A percentile compares a stretch with the other conserved stretches of the same genome.
Conservation (phyloP, 345 rosid genomes). For the Ricinus communis region DNA sequence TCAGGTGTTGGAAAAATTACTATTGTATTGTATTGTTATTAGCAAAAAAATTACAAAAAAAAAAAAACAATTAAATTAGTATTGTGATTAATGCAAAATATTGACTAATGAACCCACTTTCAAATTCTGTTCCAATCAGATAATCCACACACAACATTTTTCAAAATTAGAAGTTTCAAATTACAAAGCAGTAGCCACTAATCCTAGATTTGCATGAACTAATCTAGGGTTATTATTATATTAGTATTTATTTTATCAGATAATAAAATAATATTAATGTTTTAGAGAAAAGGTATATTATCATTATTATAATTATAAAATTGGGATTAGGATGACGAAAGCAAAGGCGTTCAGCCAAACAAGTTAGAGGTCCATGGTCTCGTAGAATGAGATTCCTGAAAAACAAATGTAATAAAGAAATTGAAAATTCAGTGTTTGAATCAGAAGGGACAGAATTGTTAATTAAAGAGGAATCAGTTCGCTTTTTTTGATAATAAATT, state of each 20-base stretch:
- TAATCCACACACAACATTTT: neutral
- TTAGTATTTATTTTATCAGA: neutral
- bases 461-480: neutral
- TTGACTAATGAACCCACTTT: constrained; percentile 16
- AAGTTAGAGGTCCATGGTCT: constrained; percentile 24
- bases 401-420: neutral
- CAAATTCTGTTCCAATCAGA: constrained; percentile 9
- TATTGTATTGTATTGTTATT: constrained; percentile 11
- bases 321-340: constrained; percentile 36
- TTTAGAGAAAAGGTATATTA: too few relatives aligned
- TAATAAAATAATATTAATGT: neutral
- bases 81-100: neutral
- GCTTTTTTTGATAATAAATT: too few relatives aligned
- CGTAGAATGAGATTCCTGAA: constrained; percentile 15
- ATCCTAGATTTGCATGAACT: constrained; percentile 11
- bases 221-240: constrained; percentile 6
- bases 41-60: constrained; percentile 9
- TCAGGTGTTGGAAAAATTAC: neutral
- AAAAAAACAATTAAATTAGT: too few relatives aligned
- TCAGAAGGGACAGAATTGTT: constrained; percentile 19
- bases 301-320: neutral
- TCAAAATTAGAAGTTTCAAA: constrained; percentile 24
- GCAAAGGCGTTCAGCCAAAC: constrained; percentile 30
- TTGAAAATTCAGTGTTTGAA: constrained; percentile 12
- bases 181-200: constrained; percentile 11